These are phyloP conservation scores for Ceratobasidium sp. DNA, from an alignment of 1,284 basidiomycete species.

Conservation along the genomic window DNA sequence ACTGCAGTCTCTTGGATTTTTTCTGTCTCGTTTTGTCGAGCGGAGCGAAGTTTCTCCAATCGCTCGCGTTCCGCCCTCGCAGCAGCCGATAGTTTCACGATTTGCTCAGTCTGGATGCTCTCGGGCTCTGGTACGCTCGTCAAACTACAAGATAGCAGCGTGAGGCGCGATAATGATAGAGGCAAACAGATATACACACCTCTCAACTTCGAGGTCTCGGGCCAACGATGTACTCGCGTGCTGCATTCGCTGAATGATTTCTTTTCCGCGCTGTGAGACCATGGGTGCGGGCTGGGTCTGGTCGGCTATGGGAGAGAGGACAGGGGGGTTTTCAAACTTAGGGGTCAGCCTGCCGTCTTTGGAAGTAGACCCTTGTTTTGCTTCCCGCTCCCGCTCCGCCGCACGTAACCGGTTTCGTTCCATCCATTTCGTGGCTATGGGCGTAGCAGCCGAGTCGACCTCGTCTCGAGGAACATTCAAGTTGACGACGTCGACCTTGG, in stretches of 20 bases:
- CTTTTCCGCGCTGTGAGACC: slow-evolving; percentile 26
- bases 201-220: slow-evolving; percentile 19
- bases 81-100: slow-evolving; percentile 20
- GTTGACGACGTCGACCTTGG: background rate
- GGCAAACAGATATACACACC: background rate
- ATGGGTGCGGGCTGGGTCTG: background rate
- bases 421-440: slow-evolving; percentile 15
- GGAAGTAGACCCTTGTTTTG: background rate
- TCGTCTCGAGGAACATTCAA: background rate
- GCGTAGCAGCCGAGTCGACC: slow-evolving; percentile 27
- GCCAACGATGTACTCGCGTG: slow-evolving; percentile 4
- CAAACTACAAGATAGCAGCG: background rate
- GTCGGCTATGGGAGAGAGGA: background rate
- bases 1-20: background rate
- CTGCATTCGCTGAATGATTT: slow-evolving; percentile 29
- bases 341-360: background rate
- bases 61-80: slow-evolving; percentile 22
- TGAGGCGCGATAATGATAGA: background rate
- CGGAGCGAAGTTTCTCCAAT: slow-evolving; percentile 12
- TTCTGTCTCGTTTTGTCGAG: background rate
- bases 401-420: background rate
- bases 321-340: background rate
- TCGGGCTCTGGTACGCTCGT: background rate
- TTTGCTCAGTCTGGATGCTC: slow-evolving; percentile 16
- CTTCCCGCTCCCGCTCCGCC: background rate